Evolutionary conservation across 768 basidiomycete genomes (phyloP).

Genomic region (Leccinum obscurum): DNA sequence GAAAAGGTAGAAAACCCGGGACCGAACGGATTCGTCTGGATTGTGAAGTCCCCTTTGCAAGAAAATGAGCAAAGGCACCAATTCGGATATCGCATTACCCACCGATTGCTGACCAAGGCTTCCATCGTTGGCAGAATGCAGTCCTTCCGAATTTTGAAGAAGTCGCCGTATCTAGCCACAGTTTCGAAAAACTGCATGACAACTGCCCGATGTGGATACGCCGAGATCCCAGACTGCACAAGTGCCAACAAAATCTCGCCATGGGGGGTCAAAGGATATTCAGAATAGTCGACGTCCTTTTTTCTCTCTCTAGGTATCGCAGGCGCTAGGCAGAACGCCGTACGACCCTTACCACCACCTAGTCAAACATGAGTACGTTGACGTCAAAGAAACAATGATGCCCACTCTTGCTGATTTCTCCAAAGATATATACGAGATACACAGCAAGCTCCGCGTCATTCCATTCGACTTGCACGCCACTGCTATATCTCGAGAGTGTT

Average conservation of each 20-base stretch:
- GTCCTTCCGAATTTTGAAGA: conserved; percentile 92
- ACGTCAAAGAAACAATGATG: conserved; percentile 2
- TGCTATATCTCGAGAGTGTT: conserved; percentile 68
- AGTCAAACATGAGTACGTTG: conserved; percentile 7
- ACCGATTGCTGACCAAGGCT: conserved; percentile 85
- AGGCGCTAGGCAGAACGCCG: conserved; percentile 82
- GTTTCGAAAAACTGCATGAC: conserved; percentile 93
- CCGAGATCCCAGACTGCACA: conserved; percentile 77
- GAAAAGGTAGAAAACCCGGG: conserved; percentile 90
- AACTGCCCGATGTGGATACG: conserved; percentile 83
- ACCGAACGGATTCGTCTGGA: conserved; percentile 61
- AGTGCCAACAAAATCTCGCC: conserved; percentile 88
- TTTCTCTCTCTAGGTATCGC: conserved; percentile 65
- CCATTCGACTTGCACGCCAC: conserved; percentile 73
- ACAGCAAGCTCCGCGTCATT: conserved; percentile 90
- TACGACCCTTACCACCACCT: conserved; percentile 79
- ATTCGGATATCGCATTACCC: conserved; percentile 26
- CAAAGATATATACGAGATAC: conserved; percentile 93
- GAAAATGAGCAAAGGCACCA: conserved; percentile 5
- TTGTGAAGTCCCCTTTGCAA: conserved; percentile 81
- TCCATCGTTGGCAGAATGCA: conserved; percentile 86
- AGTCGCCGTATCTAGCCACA: conserved; percentile 88
- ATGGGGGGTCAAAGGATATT: conserved; percentile 83
- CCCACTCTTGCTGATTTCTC: conserved; percentile 89
- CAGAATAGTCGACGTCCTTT: conserved; percentile 68